A percentile compares a stretch with the other conserved stretches of the same genome.
These are phyloP conservation scores for Boletus smithii DNA, from an alignment of 1,284 basidiomycete species.

Conservation along the genomic window DNA sequence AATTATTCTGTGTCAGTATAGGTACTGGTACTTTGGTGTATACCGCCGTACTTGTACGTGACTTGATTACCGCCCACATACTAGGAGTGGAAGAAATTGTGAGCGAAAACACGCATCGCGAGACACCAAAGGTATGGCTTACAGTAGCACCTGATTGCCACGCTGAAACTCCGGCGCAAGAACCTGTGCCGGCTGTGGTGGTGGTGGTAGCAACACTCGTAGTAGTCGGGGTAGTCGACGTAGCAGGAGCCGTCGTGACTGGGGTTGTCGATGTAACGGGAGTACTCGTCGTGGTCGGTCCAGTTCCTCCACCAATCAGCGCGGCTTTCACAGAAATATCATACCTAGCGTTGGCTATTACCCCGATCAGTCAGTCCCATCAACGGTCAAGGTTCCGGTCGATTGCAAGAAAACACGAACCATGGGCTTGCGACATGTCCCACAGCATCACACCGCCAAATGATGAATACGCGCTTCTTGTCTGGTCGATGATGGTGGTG, in stretches of 20 bases:
- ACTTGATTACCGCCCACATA: constrained; percentile 23
- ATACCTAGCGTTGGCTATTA: constrained; percentile 25
- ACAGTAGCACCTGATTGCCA: constrained; percentile 48
- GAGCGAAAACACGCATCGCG: neutral
- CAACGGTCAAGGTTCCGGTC: neutral
- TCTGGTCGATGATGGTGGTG: constrained; percentile 43
- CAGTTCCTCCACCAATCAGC: constrained; percentile 8
- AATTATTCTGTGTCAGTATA: constrained; percentile 1
- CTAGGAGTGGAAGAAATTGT: constrained; percentile 3
- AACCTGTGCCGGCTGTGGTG: constrained; percentile 22
- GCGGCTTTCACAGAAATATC: constrained; percentile 26
- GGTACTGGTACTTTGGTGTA: neutral
- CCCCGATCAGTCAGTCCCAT: neutral
- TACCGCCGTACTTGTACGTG: constrained; percentile 17
- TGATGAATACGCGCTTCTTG: constrained; percentile 50
- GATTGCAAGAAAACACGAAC: constrained; percentile 19
- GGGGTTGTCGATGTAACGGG: too few relatives aligned
- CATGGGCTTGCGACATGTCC: constrained; percentile 61
- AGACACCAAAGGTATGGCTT: constrained; percentile 19
- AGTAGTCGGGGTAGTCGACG: constrained; percentile 28
- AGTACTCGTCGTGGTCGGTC: neutral
- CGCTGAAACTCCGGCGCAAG: constrained; percentile 45
- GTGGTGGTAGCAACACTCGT: constrained; percentile 20
- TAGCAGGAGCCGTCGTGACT: neutral
- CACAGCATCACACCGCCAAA: constrained; percentile 71